phyloP scores from a whole-genome alignment of 2,329 filamentous ascomycete genomes.

The Alternaria novae-zelandiae region DNA sequence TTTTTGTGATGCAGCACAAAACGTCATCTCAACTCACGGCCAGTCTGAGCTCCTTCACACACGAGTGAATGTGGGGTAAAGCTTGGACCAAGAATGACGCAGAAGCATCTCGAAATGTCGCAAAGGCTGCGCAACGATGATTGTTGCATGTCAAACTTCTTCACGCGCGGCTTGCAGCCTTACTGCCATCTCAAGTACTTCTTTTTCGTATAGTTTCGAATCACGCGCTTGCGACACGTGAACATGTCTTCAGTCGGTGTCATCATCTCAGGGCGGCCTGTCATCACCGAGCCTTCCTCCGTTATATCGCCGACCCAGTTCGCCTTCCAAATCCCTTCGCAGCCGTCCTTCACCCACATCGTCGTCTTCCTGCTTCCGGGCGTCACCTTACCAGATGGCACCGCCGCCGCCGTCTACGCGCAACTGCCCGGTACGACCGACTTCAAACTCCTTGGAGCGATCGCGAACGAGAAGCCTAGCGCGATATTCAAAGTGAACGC shows the following conservation, averaged over 20 bases:
- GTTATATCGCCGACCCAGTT: constrained; percentile 66
- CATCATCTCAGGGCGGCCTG: constrained; percentile 65
- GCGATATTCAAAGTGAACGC: constrained; percentile 81
- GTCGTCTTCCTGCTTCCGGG: constrained; percentile 89
- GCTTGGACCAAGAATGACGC: constrained; percentile 28
- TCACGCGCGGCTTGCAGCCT: constrained; percentile 1
- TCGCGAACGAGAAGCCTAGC: constrained; percentile 88
- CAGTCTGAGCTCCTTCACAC: not conserved
- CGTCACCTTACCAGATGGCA: constrained; percentile 71
- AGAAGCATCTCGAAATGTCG: constrained; percentile 27
- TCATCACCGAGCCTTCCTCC: constrained; percentile 61
- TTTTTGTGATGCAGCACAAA: not conserved
- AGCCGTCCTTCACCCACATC: constrained; percentile 71
- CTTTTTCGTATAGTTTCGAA: not conserved
- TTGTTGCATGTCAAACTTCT: not conserved
- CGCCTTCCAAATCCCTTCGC: constrained; percentile 70
- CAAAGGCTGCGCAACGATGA: constrained; percentile 15
- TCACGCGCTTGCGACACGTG: not conserved
- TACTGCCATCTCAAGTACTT: not conserved
- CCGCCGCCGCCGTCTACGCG: constrained; percentile 89
- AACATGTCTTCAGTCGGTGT: constrained; percentile 64
- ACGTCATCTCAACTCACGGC: not conserved
- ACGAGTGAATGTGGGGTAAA: constrained; percentile 8
- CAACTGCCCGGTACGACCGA: constrained; percentile 67
- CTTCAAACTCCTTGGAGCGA: constrained; percentile 86